Evolutionary conservation across 768 basidiomycete species (phyloP), one percentile per base, ranked within the genome.

Genomic region (Stropharia rugosoannulata): DNA sequence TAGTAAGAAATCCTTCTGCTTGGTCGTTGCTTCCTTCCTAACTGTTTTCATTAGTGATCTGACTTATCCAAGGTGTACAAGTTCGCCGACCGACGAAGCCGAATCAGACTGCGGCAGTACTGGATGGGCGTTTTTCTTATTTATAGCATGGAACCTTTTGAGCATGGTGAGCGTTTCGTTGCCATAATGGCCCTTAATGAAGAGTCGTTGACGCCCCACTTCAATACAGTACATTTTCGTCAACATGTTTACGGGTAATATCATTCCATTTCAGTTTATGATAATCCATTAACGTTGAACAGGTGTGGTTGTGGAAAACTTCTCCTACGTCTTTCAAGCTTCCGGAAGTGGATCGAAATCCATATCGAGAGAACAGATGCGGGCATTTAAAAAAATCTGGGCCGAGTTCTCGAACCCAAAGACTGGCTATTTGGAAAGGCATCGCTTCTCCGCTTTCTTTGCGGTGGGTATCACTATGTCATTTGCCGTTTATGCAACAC

Each of bases 341-440:
- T 86, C 90, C 9, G 85, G 88, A 4, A 86, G 87, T 18, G 86
- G 87, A n/a, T 84, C 89, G 15, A 90, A 83, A 59, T 84, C 86
- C 0, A 86, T 98, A 49, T 90, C 87, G 16, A 81, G 96, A 48
- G 90, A 93, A 60, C 89, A 97, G 67, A 96, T 98, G 85, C 86
- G 96, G 35, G 76, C 85, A 1, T 98, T 94, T 81, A 98, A 98
- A 77, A 92, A 93, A 65, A 80, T 90, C 2, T 98, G 96, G 96
- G 87, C 89, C 2, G 82, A 87, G 66, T 92, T 87, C 65, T 87
- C 95, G 19, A 84, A 88, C 55, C 77, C 83, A 8, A 83, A 87
- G 53, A 93, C 89, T 0, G 92, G 93, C 0, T 86, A 87, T 64
- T 75, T 98, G 39, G 83, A 86, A 57, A 85, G 86, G 1, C 72